Conservation (phyloP, 2,329 filamentous ascomycete genomes). For the Cladosporium sp. region DNA sequence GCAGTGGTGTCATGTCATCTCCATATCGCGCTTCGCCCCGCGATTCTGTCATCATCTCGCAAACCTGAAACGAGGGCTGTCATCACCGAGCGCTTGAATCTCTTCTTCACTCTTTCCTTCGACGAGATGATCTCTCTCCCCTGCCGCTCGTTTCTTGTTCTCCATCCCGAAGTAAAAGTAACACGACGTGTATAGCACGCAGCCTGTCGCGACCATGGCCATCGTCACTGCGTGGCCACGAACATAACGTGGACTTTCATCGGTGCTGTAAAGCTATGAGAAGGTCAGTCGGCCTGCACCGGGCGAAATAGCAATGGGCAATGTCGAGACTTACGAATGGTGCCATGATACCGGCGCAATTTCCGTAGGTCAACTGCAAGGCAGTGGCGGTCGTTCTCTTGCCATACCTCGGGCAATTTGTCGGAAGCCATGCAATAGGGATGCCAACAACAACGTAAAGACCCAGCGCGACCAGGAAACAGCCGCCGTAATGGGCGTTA, state of each 20-base stretch:
- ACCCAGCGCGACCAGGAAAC: constrained; percentile 69
- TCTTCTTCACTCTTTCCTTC: constrained; percentile 61
- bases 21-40: no score
- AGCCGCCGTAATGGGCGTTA: constrained; percentile 69
- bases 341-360: constrained; percentile 64
- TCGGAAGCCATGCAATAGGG: constrained; percentile 56
- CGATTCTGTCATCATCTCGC: neutral
- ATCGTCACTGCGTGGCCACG: constrained; percentile 52
- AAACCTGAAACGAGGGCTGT: constrained; percentile 20
- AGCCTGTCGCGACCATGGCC: constrained; percentile 39
- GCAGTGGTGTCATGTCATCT: no score
- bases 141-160: constrained; percentile 43
- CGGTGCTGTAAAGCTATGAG: constrained; percentile 42
- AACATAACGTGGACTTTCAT: constrained; percentile 44
- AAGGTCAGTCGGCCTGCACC: no score
- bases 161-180: constrained; percentile 35
- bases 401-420: constrained; percentile 69
- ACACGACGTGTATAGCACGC: constrained; percentile 20
- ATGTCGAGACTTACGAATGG: constrained; percentile 48
- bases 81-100: constrained; percentile 64
- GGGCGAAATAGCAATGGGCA: neutral
- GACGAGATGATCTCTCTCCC: constrained; percentile 60
- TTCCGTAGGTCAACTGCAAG: constrained; percentile 67
- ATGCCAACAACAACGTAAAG: constrained; percentile 60
- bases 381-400: constrained; percentile 71